Conservation (phyloP, 768 basidiomycete genomes). For the Mycena galericulata region DNA sequence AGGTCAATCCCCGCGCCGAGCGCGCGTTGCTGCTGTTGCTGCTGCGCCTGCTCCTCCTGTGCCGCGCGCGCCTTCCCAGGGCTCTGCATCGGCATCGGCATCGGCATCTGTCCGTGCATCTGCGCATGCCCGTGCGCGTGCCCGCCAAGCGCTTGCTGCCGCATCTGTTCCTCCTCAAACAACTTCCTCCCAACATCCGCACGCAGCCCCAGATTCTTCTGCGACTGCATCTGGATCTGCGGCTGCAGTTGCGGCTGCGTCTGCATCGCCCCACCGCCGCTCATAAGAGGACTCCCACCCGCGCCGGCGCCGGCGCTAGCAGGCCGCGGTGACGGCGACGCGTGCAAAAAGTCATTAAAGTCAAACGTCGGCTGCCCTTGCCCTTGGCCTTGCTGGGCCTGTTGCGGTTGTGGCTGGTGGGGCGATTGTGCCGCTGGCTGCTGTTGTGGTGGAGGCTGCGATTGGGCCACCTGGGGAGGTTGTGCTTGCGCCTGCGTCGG, state of each 20-base stretch:
- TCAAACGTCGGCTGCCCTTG: slow-evolving; percentile 61
- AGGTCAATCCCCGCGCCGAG: slow-evolving; percentile 60
- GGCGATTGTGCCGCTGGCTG: neutral
- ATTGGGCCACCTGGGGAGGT: neutral
- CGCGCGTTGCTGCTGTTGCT: too few species aligned
- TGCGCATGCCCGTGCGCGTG: neutral
- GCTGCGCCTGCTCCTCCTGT: slow-evolving; percentile 42
- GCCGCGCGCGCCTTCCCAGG: slow-evolving; percentile 35
- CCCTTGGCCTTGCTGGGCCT: neutral
- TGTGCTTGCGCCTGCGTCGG: neutral
- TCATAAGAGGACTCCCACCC: slow-evolving; percentile 3
- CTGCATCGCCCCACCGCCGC: too few species aligned
- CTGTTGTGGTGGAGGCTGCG: slow-evolving; percentile 36
- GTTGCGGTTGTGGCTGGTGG: neutral
- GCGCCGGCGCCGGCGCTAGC: slow-evolving; percentile 43
- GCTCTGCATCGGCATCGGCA: neutral
- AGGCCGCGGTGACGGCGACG: slow-evolving; percentile 70
- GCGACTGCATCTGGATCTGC: too few species aligned
- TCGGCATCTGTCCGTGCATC: too few species aligned
- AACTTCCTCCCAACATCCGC: slow-evolving; percentile 75
- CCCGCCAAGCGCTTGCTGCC: slow-evolving; percentile 49
- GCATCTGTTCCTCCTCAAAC: slow-evolving; percentile 78
- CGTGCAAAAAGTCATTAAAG: slow-evolving; percentile 78
- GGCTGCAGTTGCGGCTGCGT: too few species aligned
- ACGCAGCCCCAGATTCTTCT: slow-evolving; percentile 62